These are phyloP conservation scores for Beauveria australis DNA, from an alignment of 2,329 filamentous ascomycete genomes.

Conservation along the genomic window DNA sequence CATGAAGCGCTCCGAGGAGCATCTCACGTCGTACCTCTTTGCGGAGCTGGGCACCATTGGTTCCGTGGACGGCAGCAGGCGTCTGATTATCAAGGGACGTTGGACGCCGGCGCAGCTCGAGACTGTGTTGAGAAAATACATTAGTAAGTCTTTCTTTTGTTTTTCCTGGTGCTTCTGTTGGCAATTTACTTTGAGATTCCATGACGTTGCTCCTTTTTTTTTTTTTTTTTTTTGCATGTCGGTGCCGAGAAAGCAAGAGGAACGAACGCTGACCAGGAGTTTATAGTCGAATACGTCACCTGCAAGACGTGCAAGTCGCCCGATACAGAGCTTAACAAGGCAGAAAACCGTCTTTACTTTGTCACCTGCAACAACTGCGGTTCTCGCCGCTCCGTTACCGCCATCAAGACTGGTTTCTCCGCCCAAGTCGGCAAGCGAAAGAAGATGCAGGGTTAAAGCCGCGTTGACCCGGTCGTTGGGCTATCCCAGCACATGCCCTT, in stretches of 20 bases:
- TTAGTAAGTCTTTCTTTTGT: slow-evolving; percentile 51
- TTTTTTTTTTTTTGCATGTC: background rate
- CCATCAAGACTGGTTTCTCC: slow-evolving; percentile 99
- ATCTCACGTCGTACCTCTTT: slow-evolving; percentile 94
- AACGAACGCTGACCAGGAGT: too few species aligned
- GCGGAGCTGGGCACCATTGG: slow-evolving; percentile 96
- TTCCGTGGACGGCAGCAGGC: slow-evolving; percentile 85
- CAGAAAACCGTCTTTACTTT: slow-evolving; percentile 98
- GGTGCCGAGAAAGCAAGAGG: background rate
- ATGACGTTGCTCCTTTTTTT: background rate
- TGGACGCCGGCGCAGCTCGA: slow-evolving; percentile 99
- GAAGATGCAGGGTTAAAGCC: slow-evolving; percentile 76
- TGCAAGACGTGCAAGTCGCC: slow-evolving; percentile 97
- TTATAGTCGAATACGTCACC: slow-evolving; percentile 83
- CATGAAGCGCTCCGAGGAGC: slow-evolving; percentile 98
- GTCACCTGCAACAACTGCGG: slow-evolving; percentile 86
- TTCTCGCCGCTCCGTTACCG: slow-evolving; percentile 79
- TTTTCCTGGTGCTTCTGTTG: too few species aligned
- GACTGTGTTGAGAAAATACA: slow-evolving; percentile 92
- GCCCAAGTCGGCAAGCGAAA: slow-evolving; percentile 98
- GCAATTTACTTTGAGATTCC: too few species aligned
- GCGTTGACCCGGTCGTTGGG: background rate
- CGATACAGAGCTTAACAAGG: slow-evolving; percentile 95
- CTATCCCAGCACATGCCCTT: too few species aligned
- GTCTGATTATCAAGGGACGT: slow-evolving; percentile 96